These are phyloP conservation scores for Podospora sp. DNA, from an alignment of 495 filamentous ascomycete species.

Conservation along the genomic window DNA sequence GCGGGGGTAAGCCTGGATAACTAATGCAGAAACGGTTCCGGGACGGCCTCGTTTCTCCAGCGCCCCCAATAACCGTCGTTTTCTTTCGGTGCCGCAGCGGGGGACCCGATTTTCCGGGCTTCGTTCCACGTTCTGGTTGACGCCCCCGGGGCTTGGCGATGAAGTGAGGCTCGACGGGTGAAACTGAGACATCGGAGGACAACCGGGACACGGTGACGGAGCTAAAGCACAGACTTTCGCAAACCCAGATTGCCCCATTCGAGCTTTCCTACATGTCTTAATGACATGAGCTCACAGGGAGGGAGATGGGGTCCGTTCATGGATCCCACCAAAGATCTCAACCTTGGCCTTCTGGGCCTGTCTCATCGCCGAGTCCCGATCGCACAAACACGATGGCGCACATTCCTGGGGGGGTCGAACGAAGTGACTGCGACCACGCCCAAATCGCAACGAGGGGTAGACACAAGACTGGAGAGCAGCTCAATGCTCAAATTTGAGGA, in stretches of 20 bases:
- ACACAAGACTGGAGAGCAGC: neutral
- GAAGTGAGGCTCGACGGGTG: neutral
- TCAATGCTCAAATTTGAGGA: too few species aligned
- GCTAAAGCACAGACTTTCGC: too few species aligned
- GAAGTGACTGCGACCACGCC: neutral
- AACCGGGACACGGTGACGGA: too few species aligned
- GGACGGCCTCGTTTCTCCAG: neutral
- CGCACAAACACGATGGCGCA: neutral
- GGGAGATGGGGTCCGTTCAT: neutral
- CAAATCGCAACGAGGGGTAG: too few species aligned
- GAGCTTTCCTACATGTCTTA: neutral
- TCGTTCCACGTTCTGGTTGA: neutral
- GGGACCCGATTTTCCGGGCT: neutral
- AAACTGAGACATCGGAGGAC: neutral
- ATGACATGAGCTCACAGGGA: neutral
- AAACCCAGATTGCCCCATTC: too few species aligned
- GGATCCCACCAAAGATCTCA: neutral
- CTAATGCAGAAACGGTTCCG: too few species aligned
- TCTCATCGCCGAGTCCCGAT: neutral
- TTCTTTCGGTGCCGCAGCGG: slow-evolving; percentile 7
- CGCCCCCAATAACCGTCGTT: neutral
- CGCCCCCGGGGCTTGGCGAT: neutral
- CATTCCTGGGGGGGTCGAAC: neutral
- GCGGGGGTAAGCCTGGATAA: neutral
- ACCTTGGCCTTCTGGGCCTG: neutral